Base-by-base conservation (phyloP, 805 yeast species). In the Pichia sporocuriosa region DNA sequence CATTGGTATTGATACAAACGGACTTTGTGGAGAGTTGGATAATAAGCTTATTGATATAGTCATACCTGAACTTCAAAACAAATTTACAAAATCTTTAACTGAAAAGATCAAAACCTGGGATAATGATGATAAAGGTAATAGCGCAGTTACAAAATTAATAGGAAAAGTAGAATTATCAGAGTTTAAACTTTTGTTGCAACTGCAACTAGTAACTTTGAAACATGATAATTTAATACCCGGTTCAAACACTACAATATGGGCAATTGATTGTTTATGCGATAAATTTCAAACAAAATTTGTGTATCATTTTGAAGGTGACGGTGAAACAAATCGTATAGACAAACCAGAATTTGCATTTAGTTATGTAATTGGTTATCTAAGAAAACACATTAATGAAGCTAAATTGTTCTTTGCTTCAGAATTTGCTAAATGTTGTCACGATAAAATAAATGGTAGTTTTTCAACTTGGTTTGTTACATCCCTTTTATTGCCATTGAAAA, bases 341-440 rank as follows among this genome's bases (percentile, higher is more conserved):
- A 77, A 77, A 52, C 89, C 90, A 1, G 89, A 83, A 54, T 82
- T 86, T 81, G 72, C 79, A 4, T 68, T 81, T 45, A 59, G 64
- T 15, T 81, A 71, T 50, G 54, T 73, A 6, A 71, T 68, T 44
- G 63, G 66, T 12, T 73, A 69, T 45, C 40, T 75, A 16, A 48
- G 53, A 4, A 50, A 41, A 52, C 65, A 48, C 34, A 59, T 39
- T 44, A 59, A 27, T 15, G 49, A 15, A 39, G 69, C 34, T 53
- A 62, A 48, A 31, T 31, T 55, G 19, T 51, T 63, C 9, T 54
- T 68, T 19, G 65, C 61, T 6, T 3, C 8, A 4, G 10, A 9
- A 13, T 31, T 38, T 31, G 39, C 33, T 4, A 30, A 30, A 16
- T 25, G 23, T 6, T 31, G 16, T 20, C 7, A 32, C n/a, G 15